A percentile compares a stretch with the other conserved stretches of the same genome.
These are phyloP conservation scores for Aristolochia contorta DNA, from an alignment of 164 flowering plant genomes.

Conservation along the genomic window DNA sequence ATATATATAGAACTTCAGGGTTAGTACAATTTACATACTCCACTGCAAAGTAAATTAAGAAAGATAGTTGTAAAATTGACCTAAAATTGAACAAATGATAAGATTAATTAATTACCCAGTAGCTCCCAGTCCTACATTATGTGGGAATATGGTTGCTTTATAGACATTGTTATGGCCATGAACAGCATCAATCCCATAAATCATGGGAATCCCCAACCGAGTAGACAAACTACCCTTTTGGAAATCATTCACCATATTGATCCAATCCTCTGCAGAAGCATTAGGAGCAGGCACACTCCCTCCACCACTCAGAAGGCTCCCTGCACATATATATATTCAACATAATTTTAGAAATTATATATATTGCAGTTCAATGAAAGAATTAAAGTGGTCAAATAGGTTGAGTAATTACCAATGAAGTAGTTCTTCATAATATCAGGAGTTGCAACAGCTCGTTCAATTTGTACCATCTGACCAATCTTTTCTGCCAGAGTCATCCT, in stretches of 20 bases:
- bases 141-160: constrained; percentile 68
- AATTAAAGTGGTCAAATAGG: background rate
- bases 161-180: constrained; percentile 78
- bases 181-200: constrained; percentile 82
- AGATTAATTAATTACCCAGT: constrained; percentile 50
- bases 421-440: constrained; percentile 40
- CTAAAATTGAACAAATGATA: background rate
- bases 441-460: constrained; percentile 40
- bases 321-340: constrained; percentile 28
- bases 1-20: background rate
- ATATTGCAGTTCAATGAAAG: too few relatives aligned
- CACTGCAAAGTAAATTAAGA: background rate
- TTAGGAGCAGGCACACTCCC: constrained; percentile 56
- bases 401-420: constrained; percentile 45
- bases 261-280: constrained; percentile 51
- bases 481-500: constrained; percentile 67
- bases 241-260: constrained; percentile 50
- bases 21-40: background rate
- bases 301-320: constrained; percentile 79
- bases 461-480: constrained; percentile 71
- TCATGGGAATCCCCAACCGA: constrained; percentile 73
- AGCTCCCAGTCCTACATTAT: constrained; percentile 67
- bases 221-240: constrained; percentile 50
- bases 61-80: too few relatives aligned
- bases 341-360: background rate